phyloP scores from a whole-genome alignment of 169 alveolate genomes.

The Eimeria praecox region DNA sequence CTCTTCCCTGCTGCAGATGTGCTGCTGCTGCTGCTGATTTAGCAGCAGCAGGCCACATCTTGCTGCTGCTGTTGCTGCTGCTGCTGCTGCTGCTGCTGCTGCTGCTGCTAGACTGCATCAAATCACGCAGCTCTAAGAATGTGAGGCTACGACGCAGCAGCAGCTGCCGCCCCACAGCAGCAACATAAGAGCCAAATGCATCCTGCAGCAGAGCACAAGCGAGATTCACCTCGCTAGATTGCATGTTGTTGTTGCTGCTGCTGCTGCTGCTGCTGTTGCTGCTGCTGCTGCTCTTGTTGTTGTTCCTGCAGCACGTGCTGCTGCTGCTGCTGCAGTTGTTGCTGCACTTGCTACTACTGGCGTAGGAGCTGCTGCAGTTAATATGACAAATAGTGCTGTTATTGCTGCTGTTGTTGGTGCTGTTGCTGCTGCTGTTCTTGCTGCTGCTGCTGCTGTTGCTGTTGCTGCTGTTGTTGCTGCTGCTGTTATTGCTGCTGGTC shows the following conservation, averaged over 20 bases:
- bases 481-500: neutral
- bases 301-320: neutral
- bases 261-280: neutral
- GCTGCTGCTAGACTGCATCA: slow-evolving; percentile 32
- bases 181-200: slow-evolving; percentile 67
- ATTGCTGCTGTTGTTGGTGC: neutral
- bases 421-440: neutral
- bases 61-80: neutral
- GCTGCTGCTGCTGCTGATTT: neutral
- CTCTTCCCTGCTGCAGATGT: neutral
- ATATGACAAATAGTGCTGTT: neutral
- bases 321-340: neutral
- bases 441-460: slow-evolving; percentile 2
- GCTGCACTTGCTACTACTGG: neutral
- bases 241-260: slow-evolving; percentile 48
- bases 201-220: slow-evolving; percentile 73
- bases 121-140: slow-evolving; percentile 67
- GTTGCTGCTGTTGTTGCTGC: neutral
- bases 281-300: neutral
- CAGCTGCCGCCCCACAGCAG: slow-evolving; percentile 73
- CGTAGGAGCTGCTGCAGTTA: neutral
- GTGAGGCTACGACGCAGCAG: slow-evolving; percentile 67
- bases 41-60: neutral
- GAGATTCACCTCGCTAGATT: slow-evolving; percentile 33
- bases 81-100: slow-evolving; percentile 38